Evolutionary conservation across 139 green algal species (phyloP).

Genomic region (Spirogloea muscicola): DNA sequence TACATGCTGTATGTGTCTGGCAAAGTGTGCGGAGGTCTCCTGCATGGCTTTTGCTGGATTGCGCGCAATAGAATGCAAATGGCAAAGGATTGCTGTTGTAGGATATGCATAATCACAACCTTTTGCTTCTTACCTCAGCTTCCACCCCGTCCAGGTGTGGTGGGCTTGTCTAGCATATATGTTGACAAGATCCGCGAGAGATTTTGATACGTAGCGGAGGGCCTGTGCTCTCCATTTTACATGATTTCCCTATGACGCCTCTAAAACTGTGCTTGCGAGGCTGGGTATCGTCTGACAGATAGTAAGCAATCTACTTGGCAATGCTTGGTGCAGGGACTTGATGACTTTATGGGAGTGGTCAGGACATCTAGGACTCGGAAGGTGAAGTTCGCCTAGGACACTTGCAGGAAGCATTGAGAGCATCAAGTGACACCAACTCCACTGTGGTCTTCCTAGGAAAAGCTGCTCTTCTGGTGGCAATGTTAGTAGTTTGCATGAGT

Average conservation of each 20-base stretch:
- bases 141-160: background rate
- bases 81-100: background rate
- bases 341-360: conserved; percentile 36
- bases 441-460: too few species aligned
- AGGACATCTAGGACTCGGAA: conserved; percentile 7
- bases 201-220: background rate
- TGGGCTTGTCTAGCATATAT: background rate
- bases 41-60: background rate
- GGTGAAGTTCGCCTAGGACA: conserved; percentile 7
- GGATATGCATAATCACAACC: background rate
- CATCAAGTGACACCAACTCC: too few species aligned
- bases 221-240: background rate
- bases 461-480: too few species aligned
- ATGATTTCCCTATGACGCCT: background rate
- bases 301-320: background rate
- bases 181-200: background rate
- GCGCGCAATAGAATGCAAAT: too few species aligned
- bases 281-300: background rate
- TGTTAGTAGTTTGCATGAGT: too few species aligned
- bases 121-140: conserved; percentile 1
- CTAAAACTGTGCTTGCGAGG: background rate
- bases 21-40: background rate
- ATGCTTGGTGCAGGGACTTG: conserved; percentile 19
- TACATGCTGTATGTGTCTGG: background rate
- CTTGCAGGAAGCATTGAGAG: too few species aligned